Conservation (phyloP, 768 basidiomycete genomes). For the Termitomyces heimii region DNA sequence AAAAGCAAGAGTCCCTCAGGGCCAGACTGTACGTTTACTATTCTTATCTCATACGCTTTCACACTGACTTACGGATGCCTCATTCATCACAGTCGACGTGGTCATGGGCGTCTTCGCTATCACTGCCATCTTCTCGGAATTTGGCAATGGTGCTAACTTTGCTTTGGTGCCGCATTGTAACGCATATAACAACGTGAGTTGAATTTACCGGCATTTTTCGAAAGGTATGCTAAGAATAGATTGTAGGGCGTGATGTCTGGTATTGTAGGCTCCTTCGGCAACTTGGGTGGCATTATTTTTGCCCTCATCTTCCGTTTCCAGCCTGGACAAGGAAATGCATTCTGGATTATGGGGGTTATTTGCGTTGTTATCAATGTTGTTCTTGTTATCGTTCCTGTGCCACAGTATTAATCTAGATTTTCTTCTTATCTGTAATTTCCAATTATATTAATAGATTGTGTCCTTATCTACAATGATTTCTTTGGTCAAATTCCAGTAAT, state of each 20-base stretch:
- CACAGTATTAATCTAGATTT: constrained; percentile 12
- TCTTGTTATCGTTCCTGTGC: constrained; percentile 20
- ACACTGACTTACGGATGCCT: not conserved
- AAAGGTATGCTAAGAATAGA: not conserved
- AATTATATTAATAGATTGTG: not conserved
- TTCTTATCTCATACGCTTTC: not conserved
- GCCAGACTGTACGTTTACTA: constrained; percentile 27
- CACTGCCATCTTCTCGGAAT: constrained; percentile 34
- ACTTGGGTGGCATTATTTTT: constrained; percentile 40
- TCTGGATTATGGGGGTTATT: constrained; percentile 41
- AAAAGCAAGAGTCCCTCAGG: constrained; percentile 14
- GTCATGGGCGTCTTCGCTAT: constrained; percentile 35
- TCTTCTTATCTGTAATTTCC: not conserved
- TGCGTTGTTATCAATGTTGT: constrained; percentile 25
- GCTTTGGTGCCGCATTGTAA: constrained; percentile 47
- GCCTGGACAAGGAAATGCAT: constrained; percentile 31
- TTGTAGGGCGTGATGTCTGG: constrained; percentile 28
- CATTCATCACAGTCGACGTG: constrained; percentile 19
- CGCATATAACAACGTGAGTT: constrained; percentile 24
- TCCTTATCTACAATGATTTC: not conserved
- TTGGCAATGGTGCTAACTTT: constrained; percentile 46
- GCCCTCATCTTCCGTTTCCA: constrained; percentile 45
- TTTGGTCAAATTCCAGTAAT: not conserved
- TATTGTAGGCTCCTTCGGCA: constrained; percentile 31
- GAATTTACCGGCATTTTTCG: not conserved